Conservation (phyloP, 805 yeast species). For the Myxozyma melibiosi region DNA sequence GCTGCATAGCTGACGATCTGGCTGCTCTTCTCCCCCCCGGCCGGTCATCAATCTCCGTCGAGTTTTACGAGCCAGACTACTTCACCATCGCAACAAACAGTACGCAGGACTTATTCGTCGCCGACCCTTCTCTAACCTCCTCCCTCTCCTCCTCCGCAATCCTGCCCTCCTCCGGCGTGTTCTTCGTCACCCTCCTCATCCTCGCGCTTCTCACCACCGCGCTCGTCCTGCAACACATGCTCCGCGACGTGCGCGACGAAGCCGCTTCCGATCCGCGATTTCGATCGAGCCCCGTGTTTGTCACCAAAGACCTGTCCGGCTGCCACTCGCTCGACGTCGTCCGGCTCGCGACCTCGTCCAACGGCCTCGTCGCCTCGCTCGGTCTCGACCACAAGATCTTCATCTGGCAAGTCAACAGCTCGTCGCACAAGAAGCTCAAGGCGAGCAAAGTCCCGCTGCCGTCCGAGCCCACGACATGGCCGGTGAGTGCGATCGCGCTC, state of each 20-base stretch:
- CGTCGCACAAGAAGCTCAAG: constrained; percentile 15
- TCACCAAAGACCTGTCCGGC: constrained; percentile 49
- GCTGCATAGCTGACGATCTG: background rate
- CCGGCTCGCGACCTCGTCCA: constrained; percentile 57
- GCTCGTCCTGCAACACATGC: constrained; percentile 23
- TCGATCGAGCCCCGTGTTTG: constrained; percentile 34
- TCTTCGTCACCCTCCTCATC: constrained; percentile 9
- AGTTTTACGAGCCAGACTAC: constrained; percentile 18
- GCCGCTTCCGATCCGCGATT: constrained; percentile 34
- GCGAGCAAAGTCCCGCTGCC: constrained; percentile 35
- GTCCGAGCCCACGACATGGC: constrained; percentile 35
- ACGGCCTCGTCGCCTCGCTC: constrained; percentile 65
- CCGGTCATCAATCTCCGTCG: constrained; percentile 7
- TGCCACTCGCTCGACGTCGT: constrained; percentile 67
- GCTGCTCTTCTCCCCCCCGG: constrained; percentile 11
- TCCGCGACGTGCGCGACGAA: constrained; percentile 33
- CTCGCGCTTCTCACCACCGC: constrained; percentile 12
- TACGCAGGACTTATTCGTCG: too few species aligned
- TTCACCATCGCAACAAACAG: too few species aligned
- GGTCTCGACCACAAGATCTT: constrained; percentile 73
- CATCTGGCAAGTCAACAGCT: constrained; percentile 56
- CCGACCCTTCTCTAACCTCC: background rate
- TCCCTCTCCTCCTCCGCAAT: background rate
- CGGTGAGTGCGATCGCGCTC: constrained; percentile 33
- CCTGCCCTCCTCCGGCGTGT: background rate